Conservation (phyloP, 1,284 basidiomycete species). For the Naganishia sp. region DNA sequence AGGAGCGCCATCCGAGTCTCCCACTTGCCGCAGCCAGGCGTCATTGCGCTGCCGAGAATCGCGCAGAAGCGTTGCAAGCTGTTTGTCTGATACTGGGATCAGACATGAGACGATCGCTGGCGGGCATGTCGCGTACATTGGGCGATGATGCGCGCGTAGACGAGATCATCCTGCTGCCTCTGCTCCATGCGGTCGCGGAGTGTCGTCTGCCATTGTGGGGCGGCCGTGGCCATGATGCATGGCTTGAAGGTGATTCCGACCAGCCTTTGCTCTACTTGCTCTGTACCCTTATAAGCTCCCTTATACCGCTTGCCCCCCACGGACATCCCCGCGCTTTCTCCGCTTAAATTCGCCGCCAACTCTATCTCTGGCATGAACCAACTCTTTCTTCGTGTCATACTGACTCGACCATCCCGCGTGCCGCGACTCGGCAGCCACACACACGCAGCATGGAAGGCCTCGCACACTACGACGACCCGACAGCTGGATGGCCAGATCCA, state of each 20-base stretch:
- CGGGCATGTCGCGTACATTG: slow-evolving; percentile 15
- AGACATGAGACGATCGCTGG: neutral
- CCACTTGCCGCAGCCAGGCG: slow-evolving; percentile 22
- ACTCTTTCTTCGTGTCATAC: neutral
- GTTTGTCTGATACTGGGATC: slow-evolving; percentile 10
- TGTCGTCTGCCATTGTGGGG: slow-evolving; percentile 17
- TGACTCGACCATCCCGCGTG: neutral
- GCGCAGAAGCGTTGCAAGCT: slow-evolving; percentile 19
- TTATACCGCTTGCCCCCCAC: neutral
- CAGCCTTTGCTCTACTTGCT: neutral
- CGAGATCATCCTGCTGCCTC: slow-evolving; percentile 17
- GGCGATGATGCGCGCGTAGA: slow-evolving; percentile 17
- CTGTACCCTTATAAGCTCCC: neutral
- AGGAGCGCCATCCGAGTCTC: neutral
- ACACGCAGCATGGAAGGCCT: slow-evolving; percentile 19
- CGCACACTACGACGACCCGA: slow-evolving; percentile 27
- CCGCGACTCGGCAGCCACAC: neutral
- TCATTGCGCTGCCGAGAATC: slow-evolving; percentile 28
- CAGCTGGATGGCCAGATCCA: slow-evolving; percentile 26
- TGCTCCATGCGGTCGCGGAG: slow-evolving; percentile 25
- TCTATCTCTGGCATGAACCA: slow-evolving; percentile 10
- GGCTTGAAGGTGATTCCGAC: neutral
- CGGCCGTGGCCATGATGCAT: neutral
- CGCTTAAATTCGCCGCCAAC: slow-evolving; percentile 7
- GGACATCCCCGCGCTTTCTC: neutral